Evolutionary conservation across 495 filamentous ascomycete genomes (phyloP).

Genomic region (Annulohypoxylon nitens): DNA sequence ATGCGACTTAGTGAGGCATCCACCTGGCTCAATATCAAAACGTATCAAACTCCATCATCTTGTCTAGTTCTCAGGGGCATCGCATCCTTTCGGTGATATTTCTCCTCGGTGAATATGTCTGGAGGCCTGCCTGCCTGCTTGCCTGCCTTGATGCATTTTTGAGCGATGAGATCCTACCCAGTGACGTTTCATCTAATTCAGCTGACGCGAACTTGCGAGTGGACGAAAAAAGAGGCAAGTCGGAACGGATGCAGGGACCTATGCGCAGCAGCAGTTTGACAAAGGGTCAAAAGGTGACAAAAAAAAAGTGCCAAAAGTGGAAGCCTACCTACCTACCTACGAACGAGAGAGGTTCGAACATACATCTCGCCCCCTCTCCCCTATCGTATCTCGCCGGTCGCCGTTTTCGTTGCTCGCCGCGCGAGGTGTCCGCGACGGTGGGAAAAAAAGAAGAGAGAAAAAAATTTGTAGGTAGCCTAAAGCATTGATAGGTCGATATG

Average conservation of each 20-base stretch:
- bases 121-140: not conserved
- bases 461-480: not conserved
- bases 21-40: conserved; percentile 38
- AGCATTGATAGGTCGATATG: not conserved
- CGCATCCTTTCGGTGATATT: not conserved
- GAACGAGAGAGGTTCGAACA: not conserved
- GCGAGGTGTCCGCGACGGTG: not conserved
- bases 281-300: not conserved
- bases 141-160: not conserved
- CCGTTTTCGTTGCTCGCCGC: not conserved
- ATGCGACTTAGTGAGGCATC: conserved; percentile 29
- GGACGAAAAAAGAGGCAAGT: not conserved
- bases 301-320: not conserved
- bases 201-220: conserved; percentile 20
- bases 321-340: not conserved
- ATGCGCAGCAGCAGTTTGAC: not conserved
- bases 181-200: not conserved
- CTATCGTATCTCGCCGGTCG: not conserved
- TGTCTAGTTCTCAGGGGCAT: not conserved
- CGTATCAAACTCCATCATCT: conserved; percentile 32
- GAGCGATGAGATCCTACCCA: not conserved
- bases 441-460: not conserved
- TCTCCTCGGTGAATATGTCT: not conserved
- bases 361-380: not conserved
- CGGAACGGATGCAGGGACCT: not conserved